Percentiles rank a stretch among this genome's conserved stretches.
phyloP scores from a whole-genome alignment of 2,329 filamentous ascomycete species.

The Aspergillus sp. region DNA sequence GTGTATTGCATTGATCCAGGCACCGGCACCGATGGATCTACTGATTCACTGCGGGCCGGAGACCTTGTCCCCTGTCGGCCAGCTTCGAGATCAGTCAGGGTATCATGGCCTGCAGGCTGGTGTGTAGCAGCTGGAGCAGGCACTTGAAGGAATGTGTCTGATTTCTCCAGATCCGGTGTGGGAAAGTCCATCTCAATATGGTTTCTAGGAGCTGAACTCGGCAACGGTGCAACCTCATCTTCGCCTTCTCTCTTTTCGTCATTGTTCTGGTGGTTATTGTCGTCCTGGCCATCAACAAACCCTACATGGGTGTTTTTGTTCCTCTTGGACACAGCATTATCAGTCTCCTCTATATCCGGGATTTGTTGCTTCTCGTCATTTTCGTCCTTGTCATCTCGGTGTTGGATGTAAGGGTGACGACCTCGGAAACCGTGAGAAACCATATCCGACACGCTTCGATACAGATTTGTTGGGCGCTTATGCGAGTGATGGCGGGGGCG shows the following conservation, averaged over 20 bases:
- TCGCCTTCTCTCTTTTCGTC: too few species aligned
- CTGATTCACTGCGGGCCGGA: constrained; percentile 27
- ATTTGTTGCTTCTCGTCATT: constrained; percentile 5
- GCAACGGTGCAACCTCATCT: too few species aligned
- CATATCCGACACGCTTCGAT: constrained; percentile 34
- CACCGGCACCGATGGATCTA: constrained; percentile 21
- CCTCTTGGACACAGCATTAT: constrained; percentile 13
- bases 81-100: constrained; percentile 24
- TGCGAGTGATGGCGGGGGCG: constrained; percentile 35
- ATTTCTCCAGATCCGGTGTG: neutral
- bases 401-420: constrained; percentile 20
- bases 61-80: constrained; percentile 15
- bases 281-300: constrained; percentile 42
- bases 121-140: neutral
- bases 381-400: constrained; percentile 8
- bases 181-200: too few species aligned
- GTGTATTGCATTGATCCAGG: constrained; percentile 56
- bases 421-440: constrained; percentile 31
- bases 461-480: constrained; percentile 28
- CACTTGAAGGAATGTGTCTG: neutral
- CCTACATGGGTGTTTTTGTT: constrained; percentile 50
- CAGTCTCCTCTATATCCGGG: neutral
- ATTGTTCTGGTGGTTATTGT: constrained; percentile 12
- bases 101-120: neutral
- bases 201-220: too few species aligned